These are phyloP conservation scores for Mycosarcoma maydis DNA, from an alignment of 1,284 basidiomycete species.

Conservation along the genomic window DNA sequence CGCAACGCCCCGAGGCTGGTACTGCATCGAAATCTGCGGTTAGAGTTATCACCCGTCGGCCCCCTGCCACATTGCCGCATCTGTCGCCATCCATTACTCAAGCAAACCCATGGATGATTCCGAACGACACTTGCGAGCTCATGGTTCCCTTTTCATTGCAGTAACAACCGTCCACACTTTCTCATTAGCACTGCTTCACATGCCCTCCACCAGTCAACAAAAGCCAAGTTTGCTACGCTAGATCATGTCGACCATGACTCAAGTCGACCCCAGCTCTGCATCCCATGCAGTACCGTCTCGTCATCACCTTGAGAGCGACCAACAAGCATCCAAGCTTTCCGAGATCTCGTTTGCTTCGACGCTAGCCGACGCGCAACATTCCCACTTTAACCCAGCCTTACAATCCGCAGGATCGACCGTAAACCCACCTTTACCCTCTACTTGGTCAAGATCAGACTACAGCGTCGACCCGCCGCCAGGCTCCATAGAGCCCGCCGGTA, in stretches of 20 bases:
- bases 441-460: not conserved
- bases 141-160: no score
- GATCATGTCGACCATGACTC: conserved; percentile 13
- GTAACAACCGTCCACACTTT: no score
- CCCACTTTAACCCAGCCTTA: conserved; percentile 3
- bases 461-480: not conserved
- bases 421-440: conserved; percentile 1
- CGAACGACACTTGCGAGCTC: no score
- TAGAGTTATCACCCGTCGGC: no score
- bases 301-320: conserved; percentile 1
- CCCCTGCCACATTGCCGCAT: no score
- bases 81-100: no score
- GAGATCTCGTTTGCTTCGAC: conserved; percentile 21
- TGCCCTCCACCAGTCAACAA: not conserved
- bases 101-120: no score
- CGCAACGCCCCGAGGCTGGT: no score
- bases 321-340: conserved; percentile 16
- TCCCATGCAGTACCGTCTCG: not conserved
- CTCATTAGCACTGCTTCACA: no score
- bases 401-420: conserved; percentile 5
- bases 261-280: conserved; percentile 4
- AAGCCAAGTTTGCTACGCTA: not conserved
- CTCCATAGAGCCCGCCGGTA: conserved; percentile 5
- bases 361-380: conserved; percentile 9
- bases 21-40: no score